These are phyloP conservation scores for Populus nigra DNA, from an alignment of 345 rosid species.

Conservation along the genomic window DNA sequence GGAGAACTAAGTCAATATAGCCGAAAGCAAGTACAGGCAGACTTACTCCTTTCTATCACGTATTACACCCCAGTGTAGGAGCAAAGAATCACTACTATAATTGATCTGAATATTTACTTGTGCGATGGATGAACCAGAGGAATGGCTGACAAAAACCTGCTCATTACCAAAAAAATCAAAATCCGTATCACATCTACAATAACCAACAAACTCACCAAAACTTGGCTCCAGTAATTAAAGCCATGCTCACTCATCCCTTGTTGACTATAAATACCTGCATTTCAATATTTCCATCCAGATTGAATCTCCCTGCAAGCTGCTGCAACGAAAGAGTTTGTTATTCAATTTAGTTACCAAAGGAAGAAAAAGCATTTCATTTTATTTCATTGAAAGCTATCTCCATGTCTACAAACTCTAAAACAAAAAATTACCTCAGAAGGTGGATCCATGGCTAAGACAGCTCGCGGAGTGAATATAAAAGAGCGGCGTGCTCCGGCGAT, in stretches of 20 bases:
- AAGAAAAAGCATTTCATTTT: too few species aligned
- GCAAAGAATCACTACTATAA: constrained; percentile 57
- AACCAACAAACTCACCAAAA: constrained; percentile 2
- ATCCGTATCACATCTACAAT: constrained; percentile 5
- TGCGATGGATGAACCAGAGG: constrained; percentile 37
- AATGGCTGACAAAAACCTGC: constrained; percentile 64
- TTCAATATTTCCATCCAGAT: constrained; percentile 70
- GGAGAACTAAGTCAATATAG: constrained; percentile 5
- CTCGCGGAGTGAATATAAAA: constrained; percentile 44
- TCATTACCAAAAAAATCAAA: constrained; percentile 21
- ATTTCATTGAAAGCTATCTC: too few species aligned
- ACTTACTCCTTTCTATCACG: constrained; percentile 68
- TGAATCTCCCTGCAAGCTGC: constrained; percentile 71
- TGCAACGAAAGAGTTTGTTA: constrained; percentile 27
- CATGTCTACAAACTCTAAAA: too few species aligned
- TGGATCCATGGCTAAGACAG: constrained; percentile 71
- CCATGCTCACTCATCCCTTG: neutral
- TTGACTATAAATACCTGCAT: constrained; percentile 55
- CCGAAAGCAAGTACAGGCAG: constrained; percentile 10
- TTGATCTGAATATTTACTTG: constrained; percentile 58
- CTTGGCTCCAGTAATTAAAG: constrained; percentile 5
- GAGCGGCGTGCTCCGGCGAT: constrained; percentile 33
- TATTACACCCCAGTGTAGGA: constrained; percentile 91
- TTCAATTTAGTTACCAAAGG: too few species aligned
- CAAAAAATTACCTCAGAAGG: constrained; percentile 53